These are phyloP conservation scores for Psidium guajava DNA, from an alignment of 345 rosid genomes.

Conservation along the genomic window DNA sequence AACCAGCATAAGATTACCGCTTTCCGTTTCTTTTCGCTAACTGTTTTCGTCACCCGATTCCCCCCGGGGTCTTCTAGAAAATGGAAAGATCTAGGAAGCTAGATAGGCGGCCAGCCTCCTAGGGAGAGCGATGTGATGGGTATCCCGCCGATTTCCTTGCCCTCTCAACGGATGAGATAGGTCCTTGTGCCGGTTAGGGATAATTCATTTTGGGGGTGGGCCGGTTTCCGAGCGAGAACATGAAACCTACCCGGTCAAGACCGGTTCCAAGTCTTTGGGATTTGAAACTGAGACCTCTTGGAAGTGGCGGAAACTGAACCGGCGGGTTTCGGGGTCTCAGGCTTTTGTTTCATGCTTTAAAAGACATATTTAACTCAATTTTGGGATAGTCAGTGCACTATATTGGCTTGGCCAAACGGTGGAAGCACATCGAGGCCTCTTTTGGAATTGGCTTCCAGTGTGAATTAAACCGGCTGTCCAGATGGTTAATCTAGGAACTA, in stretches of 20 bases:
- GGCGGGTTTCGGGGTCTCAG: fast-evolving
- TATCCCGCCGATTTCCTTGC: neutral
- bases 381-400: neutral
- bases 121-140: neutral
- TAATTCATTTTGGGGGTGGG: neutral
- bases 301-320: neutral
- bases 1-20: neutral
- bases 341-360: neutral
- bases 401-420: neutral
- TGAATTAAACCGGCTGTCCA: neutral
- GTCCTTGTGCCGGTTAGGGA: neutral
- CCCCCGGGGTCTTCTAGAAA: neutral
- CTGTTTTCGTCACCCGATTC: neutral
- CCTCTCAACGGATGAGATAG: neutral
- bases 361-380: neutral
- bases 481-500: neutral
- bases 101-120: neutral
- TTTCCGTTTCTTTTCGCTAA: neutral
- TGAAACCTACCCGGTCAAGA: neutral
- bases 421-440: neutral
- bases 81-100: neutral
- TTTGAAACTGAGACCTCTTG: neutral
- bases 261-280: neutral
- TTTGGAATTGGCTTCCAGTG: neutral
- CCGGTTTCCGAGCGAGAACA: neutral